These are phyloP conservation scores for Nakataea oryzae DNA, from an alignment of 2,329 filamentous ascomycete species.

Conservation along the genomic window DNA sequence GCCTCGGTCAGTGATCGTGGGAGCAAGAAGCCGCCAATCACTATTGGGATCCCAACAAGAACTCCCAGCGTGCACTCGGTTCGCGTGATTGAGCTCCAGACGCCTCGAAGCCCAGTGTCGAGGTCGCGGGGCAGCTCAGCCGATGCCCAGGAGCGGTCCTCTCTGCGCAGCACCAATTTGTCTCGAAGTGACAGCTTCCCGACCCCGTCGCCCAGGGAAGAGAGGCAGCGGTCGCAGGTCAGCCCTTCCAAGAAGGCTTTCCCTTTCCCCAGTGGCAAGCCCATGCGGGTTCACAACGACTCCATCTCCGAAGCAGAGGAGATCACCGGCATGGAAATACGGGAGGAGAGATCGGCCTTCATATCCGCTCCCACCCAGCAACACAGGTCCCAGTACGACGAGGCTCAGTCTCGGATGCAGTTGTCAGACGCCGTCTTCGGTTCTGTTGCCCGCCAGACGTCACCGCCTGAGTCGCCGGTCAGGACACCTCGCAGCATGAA, in stretches of 20 bases:
- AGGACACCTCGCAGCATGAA: slow-evolving; percentile 6
- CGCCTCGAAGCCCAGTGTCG: slow-evolving; percentile 36
- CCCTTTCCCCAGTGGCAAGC: slow-evolving; percentile 9
- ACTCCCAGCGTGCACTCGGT: slow-evolving; percentile 43
- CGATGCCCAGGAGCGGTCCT: slow-evolving; percentile 27
- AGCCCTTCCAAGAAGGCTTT: slow-evolving; percentile 3
- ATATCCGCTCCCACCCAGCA: slow-evolving; percentile 1
- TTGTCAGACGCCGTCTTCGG: slow-evolving; percentile 12
- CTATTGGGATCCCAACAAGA: slow-evolving; percentile 25
- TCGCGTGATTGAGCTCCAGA: slow-evolving; percentile 46
- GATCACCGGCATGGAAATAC: slow-evolving; percentile 11
- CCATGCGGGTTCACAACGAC: slow-evolving; percentile 9
- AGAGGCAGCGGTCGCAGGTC: not conserved
- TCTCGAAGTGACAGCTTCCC: slow-evolving; percentile 29
- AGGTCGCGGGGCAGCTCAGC: slow-evolving; percentile 38
- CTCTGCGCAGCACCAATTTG: slow-evolving; percentile 23
- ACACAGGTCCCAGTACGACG: slow-evolving; percentile 5
- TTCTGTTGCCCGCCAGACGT: slow-evolving; percentile 9
- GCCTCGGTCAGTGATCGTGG: slow-evolving; percentile 26
- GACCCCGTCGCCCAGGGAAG: slow-evolving; percentile 30
- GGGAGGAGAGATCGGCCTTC: slow-evolving; percentile 2
- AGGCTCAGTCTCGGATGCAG: slow-evolving; percentile 6
- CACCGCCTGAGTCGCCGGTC: slow-evolving; percentile 13
- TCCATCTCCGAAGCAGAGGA: slow-evolving; percentile 36
- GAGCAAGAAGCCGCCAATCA: slow-evolving; percentile 23